Conservation (phyloP, 2,329 filamentous ascomycete genomes). For the Nemania abortiva region DNA sequence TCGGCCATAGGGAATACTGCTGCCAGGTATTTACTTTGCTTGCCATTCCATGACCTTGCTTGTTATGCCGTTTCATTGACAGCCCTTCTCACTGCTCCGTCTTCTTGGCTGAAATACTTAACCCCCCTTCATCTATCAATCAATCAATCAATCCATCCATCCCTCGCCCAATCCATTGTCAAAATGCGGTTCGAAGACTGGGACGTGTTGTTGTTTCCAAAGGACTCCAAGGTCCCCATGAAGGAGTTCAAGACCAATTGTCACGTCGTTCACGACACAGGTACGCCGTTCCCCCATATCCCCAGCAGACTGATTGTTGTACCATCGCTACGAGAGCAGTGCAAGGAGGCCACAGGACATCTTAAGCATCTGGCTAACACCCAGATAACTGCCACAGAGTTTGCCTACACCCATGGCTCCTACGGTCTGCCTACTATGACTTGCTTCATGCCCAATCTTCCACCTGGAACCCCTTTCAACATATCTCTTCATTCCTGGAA, state of each 20-base stretch:
- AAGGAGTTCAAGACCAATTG: constrained; percentile 87
- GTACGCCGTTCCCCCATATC: constrained; percentile 49
- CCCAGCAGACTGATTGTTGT: no score
- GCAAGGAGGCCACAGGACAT: not conserved
- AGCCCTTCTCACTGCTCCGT: constrained; percentile 32
- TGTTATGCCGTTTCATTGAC: constrained; percentile 44
- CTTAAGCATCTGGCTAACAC: constrained; percentile 18
- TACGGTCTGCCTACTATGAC: constrained; percentile 74
- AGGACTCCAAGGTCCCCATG: constrained; percentile 73
- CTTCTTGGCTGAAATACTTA: constrained; percentile 42
- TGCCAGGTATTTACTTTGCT: constrained; percentile 38
- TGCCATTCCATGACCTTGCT: constrained; percentile 40
- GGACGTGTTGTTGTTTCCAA: constrained; percentile 85
- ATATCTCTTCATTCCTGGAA: constrained; percentile 83
- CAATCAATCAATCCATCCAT: not conserved
- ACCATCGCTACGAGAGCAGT: not conserved
- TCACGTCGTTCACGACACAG: constrained; percentile 70
- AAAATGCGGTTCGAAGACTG: constrained; percentile 87
- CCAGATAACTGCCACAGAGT: constrained; percentile 56
- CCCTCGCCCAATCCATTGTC: constrained; percentile 23
- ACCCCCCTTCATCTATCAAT: constrained; percentile 39
- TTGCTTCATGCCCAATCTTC: constrained; percentile 76
- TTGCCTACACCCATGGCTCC: constrained; percentile 62
- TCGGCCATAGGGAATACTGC: constrained; percentile 35
- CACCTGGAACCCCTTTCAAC: constrained; percentile 70